A percentile compares a stretch with the other conserved stretches of the same genome.
These are phyloP conservation scores for Trametes cubensis DNA, from an alignment of 768 basidiomycete species.

Conservation along the genomic window DNA sequence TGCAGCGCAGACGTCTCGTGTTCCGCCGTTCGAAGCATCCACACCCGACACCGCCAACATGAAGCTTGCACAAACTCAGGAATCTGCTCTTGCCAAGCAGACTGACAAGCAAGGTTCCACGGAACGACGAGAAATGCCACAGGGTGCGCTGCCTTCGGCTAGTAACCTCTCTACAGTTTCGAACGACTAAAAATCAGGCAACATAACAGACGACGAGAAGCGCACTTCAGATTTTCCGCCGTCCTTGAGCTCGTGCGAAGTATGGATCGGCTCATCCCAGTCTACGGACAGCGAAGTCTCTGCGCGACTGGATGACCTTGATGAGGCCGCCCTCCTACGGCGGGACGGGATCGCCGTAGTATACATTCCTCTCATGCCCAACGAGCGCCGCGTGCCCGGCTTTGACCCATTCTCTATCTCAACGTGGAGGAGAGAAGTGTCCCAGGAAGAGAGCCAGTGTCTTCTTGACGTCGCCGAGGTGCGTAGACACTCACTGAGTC, in stretches of 20 bases:
- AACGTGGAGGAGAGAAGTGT: slow-evolving; percentile 32
- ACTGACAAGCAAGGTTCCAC: slow-evolving; percentile 24
- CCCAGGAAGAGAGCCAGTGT: slow-evolving; percentile 28
- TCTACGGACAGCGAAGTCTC: slow-evolving; percentile 18
- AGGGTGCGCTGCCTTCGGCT: slow-evolving; percentile 6
- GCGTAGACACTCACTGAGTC: neutral
- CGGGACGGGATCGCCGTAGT: slow-evolving; percentile 33
- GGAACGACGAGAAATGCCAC: slow-evolving; percentile 23
- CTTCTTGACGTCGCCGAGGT: slow-evolving; percentile 31
- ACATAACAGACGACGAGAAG: neutral
- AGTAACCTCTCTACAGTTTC: neutral
- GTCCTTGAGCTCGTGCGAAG: slow-evolving; percentile 27
- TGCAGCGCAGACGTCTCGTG: slow-evolving; percentile 3
- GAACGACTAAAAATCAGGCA: neutral
- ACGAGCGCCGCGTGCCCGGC: slow-evolving; percentile 27
- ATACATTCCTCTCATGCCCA: slow-evolving; percentile 32
- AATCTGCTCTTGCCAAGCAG: slow-evolving; percentile 30
- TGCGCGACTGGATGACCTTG: slow-evolving; percentile 32
- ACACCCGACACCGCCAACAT: slow-evolving; percentile 22
- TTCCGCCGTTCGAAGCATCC: slow-evolving; percentile 16
- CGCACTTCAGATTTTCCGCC: neutral
- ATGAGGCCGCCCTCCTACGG: slow-evolving; percentile 30
- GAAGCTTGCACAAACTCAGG: slow-evolving; percentile 31
- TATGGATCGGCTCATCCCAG: slow-evolving; percentile 33
- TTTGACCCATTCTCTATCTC: slow-evolving; percentile 33